Conservation (phyloP, 176 grass and related monocot genomes). For the Metroxylon sagu region DNA sequence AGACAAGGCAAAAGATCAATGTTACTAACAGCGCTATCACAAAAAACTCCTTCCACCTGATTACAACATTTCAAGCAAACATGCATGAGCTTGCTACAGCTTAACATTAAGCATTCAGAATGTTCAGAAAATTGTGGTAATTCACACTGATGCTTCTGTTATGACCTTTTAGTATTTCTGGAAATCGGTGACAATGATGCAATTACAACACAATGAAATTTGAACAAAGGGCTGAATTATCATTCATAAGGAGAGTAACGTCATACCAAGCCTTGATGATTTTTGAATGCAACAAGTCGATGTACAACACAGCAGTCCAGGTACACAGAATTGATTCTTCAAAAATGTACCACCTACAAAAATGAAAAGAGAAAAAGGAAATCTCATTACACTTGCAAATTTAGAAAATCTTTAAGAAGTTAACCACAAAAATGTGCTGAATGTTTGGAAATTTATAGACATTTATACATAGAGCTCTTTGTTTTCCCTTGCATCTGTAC, state of each 20-base stretch:
- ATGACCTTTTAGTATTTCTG: no score
- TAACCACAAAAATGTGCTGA: no score
- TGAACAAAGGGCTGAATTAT: no score
- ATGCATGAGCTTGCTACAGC: background rate
- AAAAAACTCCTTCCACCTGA: conserved; percentile 95
- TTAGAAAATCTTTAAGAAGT: background rate
- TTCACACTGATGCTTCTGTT: no score
- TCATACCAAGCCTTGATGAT: conserved; percentile 54
- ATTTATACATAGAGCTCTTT: no score
- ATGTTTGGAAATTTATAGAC: no score
- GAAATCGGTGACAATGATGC: no score
- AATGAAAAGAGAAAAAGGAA: conserved; percentile 2
- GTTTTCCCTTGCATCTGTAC: no score
- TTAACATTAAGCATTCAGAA: no score
- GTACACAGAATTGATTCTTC: conserved; percentile 56
- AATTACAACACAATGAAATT: no score
- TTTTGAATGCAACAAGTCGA: conserved; percentile 45
- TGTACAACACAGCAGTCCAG: conserved; percentile 71
- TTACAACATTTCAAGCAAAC: background rate
- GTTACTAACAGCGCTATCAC: conserved; percentile 49
- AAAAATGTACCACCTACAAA: conserved; percentile 82
- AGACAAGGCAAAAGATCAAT: conserved; percentile 79
- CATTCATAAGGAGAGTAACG: background rate
- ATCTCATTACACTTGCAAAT: background rate
- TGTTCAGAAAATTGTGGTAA: no score